A percentile compares a stretch with the other conserved stretches of the same genome.
Evolutionary conservation across 805 yeast genomes (phyloP).

Genomic region (Metschnikowia vanudenii): DNA sequence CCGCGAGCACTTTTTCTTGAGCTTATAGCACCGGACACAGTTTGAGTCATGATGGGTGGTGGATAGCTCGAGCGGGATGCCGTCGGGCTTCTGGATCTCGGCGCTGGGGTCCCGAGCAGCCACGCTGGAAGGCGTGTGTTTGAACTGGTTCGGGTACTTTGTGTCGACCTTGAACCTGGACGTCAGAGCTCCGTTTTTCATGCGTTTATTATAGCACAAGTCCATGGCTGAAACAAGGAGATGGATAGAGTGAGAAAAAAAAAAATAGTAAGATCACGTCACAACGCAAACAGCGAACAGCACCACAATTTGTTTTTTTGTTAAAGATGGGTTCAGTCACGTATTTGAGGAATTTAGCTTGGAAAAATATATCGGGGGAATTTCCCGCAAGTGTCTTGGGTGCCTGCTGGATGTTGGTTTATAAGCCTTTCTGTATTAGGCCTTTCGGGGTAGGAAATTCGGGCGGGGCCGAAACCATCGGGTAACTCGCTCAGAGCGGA

Average conservation of each 20-base stretch:
- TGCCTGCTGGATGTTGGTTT: no score
- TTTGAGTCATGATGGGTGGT: slow-evolving; percentile 36
- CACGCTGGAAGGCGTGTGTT: slow-evolving; percentile 4
- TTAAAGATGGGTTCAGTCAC: no score
- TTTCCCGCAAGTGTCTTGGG: no score
- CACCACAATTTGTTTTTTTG: no score
- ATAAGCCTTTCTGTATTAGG: no score
- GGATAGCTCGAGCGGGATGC: slow-evolving; percentile 9
- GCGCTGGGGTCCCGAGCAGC: slow-evolving; percentile 5
- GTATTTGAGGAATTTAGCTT: no score
- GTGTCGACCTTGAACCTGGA: slow-evolving; percentile 32
- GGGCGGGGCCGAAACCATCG: slow-evolving; percentile 8
- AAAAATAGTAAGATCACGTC: neutral
- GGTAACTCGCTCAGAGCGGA: slow-evolving; percentile 3
- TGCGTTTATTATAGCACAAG: slow-evolving; percentile 35
- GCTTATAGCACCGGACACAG: slow-evolving; percentile 40
- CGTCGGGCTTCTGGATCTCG: slow-evolving; percentile 7
- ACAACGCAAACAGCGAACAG: no score
- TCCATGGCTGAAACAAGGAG: slow-evolving; percentile 27
- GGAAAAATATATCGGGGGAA: no score
- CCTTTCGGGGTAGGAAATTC: neutral
- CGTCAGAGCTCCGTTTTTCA: slow-evolving; percentile 41
- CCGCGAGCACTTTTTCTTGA: slow-evolving; percentile 43
- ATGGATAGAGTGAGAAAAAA: neutral
- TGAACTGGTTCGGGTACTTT: slow-evolving; percentile 1